Evolutionary conservation across 345 rosid genomes (phyloP).

Genomic region (Gossypium mustelinum): DNA sequence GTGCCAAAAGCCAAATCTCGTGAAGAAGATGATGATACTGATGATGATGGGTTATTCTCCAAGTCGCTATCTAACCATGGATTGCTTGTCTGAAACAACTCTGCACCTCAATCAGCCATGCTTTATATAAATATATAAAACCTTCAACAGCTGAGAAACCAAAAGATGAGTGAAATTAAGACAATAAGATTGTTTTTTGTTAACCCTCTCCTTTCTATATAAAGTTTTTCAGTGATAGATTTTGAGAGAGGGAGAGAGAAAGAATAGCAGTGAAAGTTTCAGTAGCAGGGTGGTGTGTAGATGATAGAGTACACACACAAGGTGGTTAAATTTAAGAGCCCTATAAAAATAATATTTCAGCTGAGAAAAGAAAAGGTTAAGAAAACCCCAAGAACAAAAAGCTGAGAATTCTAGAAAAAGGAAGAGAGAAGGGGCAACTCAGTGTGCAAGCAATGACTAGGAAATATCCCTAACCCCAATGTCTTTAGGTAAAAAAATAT

Average conservation of each 20-base stretch:
- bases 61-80: slow-evolving; percentile 60
- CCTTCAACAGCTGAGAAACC: slow-evolving; percentile 5
- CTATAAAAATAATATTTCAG: slow-evolving; percentile 8
- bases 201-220: slow-evolving; percentile 30
- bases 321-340: too few species aligned
- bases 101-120: slow-evolving; percentile 38
- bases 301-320: too few species aligned
- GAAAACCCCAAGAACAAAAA: slow-evolving; percentile 23
- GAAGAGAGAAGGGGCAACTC: slow-evolving; percentile 5
- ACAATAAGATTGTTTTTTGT: slow-evolving; percentile 23
- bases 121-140: slow-evolving; percentile 16
- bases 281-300: slow-evolving; percentile 41
- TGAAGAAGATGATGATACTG: slow-evolving; percentile 59
- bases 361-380: slow-evolving; percentile 1
- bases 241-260: slow-evolving; percentile 7
- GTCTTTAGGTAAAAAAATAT: slow-evolving; percentile 9
- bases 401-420: slow-evolving; percentile 22
- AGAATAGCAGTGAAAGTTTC: slow-evolving; percentile 16
- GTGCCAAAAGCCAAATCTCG: slow-evolving; percentile 54
- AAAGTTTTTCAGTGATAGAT: slow-evolving; percentile 14
- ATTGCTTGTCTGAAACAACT: slow-evolving; percentile 40
- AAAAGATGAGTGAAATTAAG: slow-evolving; percentile 26
- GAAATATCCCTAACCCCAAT: slow-evolving; percentile 23
- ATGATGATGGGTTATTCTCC: slow-evolving; percentile 69
- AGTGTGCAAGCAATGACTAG: slow-evolving; percentile 17